Evolutionary conservation across 2,329 filamentous ascomycete genomes (phyloP).

Genomic region (Atkinsonella texensis): DNA sequence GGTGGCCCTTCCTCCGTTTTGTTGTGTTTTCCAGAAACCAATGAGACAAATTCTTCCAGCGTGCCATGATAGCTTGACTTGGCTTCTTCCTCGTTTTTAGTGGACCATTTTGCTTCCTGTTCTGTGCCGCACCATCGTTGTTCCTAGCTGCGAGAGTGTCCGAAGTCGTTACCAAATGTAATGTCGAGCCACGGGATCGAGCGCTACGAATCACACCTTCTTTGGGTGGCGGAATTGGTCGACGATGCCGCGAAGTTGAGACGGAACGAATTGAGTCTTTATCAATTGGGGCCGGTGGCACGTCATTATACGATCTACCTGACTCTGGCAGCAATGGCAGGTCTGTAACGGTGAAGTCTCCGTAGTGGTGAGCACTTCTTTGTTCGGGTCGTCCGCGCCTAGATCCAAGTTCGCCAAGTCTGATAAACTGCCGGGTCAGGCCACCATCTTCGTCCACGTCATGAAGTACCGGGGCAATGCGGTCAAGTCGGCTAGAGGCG

Average conservation of each 20-base stretch:
- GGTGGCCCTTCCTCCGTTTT: constrained; percentile 34
- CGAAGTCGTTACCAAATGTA: constrained; percentile 67
- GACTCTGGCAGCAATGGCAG: constrained; percentile 65
- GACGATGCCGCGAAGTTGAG: constrained; percentile 66
- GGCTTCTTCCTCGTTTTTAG: constrained; percentile 44
- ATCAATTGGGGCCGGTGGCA: constrained; percentile 62
- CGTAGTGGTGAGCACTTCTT: constrained; percentile 53
- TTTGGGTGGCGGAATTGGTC: constrained; percentile 73
- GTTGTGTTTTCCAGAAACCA: constrained; percentile 51
- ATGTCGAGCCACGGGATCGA: constrained; percentile 67
- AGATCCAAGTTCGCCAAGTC: constrained; percentile 34
- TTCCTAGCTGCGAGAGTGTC: constrained; percentile 30
- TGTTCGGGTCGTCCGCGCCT: constrained; percentile 66
- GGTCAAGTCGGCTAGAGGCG: constrained; percentile 76
- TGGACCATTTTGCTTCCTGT: constrained; percentile 16
- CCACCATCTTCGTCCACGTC: constrained; percentile 70
- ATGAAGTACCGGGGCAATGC: constrained; percentile 62
- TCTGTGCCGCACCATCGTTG: constrained; percentile 12
- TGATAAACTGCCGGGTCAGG: constrained; percentile 31
- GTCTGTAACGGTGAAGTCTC: constrained; percentile 56
- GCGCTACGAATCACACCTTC: constrained; percentile 58
- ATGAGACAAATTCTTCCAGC: constrained; percentile 53
- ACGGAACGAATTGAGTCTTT: constrained; percentile 66
- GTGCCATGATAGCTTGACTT: constrained; percentile 45
- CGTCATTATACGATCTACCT: constrained; percentile 25